These are phyloP conservation scores for Salix suchowensis DNA, from an alignment of 345 rosid species.

Conservation along the genomic window DNA sequence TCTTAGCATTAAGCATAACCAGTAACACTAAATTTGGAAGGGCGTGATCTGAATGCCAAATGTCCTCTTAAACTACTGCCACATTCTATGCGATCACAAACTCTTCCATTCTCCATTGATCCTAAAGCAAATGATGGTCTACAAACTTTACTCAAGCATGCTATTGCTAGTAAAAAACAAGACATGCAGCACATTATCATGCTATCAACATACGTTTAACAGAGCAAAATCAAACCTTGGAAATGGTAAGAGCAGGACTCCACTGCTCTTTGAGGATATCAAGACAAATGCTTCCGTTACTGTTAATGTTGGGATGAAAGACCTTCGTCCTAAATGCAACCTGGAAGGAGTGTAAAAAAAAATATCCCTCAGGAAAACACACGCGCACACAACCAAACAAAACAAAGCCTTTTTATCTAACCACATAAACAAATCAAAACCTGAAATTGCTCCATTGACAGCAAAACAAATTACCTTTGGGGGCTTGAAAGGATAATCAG, in stretches of 20 bases:
- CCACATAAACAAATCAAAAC: neutral
- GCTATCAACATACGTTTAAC: neutral
- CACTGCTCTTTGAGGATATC: constrained; percentile 48
- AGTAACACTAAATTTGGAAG: neutral
- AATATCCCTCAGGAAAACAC: neutral
- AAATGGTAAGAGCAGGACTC: constrained; percentile 51
- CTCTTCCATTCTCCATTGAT: neutral
- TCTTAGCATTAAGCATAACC: neutral
- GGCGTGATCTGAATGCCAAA: neutral
- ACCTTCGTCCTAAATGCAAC: constrained; percentile 44
- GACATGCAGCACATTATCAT: neutral
- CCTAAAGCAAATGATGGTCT: neutral
- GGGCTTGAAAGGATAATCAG: constrained; percentile 21
- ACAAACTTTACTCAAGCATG: neutral
- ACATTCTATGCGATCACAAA: neutral
- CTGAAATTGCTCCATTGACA: neutral
- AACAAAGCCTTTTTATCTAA: neutral
- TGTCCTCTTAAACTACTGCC: neutral
- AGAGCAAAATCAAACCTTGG: constrained; percentile 28
- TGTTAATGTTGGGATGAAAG: constrained; percentile 42
- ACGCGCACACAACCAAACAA: neutral
- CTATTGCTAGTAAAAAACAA: neutral
- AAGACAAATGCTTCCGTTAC: constrained; percentile 45
- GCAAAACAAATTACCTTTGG: constrained; percentile 9
- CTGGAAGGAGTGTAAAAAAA: neutral